These are phyloP conservation scores for Artemisia annua DNA, from an alignment of 129 eudicot genomes.

Conservation along the genomic window DNA sequence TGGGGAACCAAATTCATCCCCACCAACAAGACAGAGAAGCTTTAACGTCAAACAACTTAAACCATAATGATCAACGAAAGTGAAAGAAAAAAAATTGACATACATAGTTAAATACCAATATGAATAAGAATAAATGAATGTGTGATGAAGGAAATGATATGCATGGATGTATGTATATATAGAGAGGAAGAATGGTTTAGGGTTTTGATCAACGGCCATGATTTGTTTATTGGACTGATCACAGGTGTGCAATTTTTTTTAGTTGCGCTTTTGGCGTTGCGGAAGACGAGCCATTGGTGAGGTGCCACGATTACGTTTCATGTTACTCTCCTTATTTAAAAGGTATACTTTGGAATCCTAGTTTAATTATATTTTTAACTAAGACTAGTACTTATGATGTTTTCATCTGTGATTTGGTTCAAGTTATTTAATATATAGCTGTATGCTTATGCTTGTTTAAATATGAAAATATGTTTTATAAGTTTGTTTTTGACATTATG, in stretches of 20 bases:
- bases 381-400: neutral
- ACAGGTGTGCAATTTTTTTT: too few species aligned
- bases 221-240: constrained; percentile 9
- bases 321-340: neutral
- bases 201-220: constrained; percentile 21
- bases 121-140: neutral
- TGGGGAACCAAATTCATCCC: constrained; percentile 34
- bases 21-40: constrained; percentile 49
- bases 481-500: too few species aligned
- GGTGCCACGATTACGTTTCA: constrained; percentile 16
- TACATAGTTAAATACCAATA: neutral
- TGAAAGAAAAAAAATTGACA: neutral
- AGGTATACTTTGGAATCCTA: neutral
- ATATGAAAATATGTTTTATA: too few species aligned
- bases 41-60: neutral
- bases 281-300: constrained; percentile 2
- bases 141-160: constrained; percentile 6
- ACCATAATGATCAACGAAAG: neutral
- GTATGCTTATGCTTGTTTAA: too few species aligned
- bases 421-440: neutral
- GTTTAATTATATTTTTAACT: neutral
- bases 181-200: constrained; percentile 4
- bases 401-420: neutral
- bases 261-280: neutral
- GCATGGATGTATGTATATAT: constrained; percentile 26